phyloP scores from a whole-genome alignment of 163 green algal genomes.

The Chlamydomonas reinhardtii region DNA sequence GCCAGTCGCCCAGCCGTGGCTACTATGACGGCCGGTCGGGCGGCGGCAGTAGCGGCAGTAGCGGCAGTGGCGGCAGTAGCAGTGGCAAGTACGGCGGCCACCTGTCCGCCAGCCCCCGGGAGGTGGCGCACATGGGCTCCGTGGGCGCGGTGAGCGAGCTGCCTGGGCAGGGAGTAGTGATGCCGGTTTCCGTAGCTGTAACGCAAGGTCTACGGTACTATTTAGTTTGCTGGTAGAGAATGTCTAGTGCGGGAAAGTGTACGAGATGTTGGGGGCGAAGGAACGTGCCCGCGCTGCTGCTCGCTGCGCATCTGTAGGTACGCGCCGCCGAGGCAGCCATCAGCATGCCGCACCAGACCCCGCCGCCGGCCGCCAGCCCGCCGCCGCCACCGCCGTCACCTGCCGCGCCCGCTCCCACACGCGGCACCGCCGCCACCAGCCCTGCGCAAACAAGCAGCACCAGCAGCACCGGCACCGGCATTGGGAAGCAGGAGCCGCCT shows the following conservation, averaged over 20 bases:
- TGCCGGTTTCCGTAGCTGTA: too few species aligned
- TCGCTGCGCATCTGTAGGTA: constrained; percentile 6
- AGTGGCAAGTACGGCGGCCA: constrained; percentile 26
- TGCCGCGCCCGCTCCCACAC: background rate
- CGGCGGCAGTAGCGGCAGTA: background rate
- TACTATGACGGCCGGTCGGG: background rate
- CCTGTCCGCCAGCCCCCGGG: background rate
- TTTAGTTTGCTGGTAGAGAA: too few species aligned
- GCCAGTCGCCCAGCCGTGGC: background rate
- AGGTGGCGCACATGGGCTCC: background rate
- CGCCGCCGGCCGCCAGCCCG: too few species aligned
- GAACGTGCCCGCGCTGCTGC: background rate
- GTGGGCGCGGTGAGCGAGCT: constrained; percentile 6
- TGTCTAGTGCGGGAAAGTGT: too few species aligned
- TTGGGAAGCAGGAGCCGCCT: too few species aligned
- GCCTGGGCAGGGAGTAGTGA: too few species aligned
- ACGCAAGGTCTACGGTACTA: too few species aligned
- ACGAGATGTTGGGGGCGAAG: too few species aligned
- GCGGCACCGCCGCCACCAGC: too few species aligned
- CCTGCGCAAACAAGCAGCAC: too few species aligned
- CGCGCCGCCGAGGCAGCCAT: constrained; percentile 33
- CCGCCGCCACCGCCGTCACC: background rate
- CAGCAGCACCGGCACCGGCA: too few species aligned
- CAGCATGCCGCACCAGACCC: background rate
- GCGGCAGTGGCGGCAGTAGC: background rate